phyloP scores from a whole-genome alignment of 805 yeast genomes.

The Diddensiella transvaalensis region DNA sequence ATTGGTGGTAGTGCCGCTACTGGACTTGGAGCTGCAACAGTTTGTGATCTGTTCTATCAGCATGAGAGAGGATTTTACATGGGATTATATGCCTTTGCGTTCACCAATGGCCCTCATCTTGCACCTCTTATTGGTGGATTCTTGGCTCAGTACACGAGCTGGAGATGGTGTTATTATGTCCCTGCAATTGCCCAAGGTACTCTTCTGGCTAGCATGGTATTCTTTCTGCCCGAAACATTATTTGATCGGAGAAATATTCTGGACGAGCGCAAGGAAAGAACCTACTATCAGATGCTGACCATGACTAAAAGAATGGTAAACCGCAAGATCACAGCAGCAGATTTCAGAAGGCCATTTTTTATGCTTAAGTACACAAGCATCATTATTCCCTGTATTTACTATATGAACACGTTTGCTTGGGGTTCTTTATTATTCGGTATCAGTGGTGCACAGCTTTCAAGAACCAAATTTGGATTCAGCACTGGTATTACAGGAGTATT shows the following conservation, averaged over 20 bases:
- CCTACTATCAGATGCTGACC: neutral
- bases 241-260: neutral
- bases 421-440: constrained; percentile 7
- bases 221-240: constrained; percentile 7
- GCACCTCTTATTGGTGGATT: constrained; percentile 53
- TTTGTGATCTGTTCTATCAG: constrained; percentile 42
- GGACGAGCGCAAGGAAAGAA: neutral
- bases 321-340: neutral
- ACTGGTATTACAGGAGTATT: constrained; percentile 7
- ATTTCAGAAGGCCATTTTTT: constrained; percentile 4
- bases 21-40: constrained; percentile 49
- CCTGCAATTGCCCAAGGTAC: constrained; percentile 7
- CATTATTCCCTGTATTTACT: constrained; percentile 5
- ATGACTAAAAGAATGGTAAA: neutral
- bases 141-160: constrained; percentile 53
- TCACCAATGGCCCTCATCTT: constrained; percentile 45
- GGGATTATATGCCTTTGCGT: constrained; percentile 46
- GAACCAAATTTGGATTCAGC: neutral
- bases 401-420: constrained; percentile 8
- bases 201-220: neutral
- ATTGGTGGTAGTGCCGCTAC: constrained; percentile 46
- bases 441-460: constrained; percentile 7
- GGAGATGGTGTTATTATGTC: constrained; percentile 51
- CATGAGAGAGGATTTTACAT: constrained; percentile 44
- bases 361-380: constrained; percentile 4